Evolutionary conservation across 2,329 filamentous ascomycete species (phyloP), one percentile per base, ranked within the genome.

Genomic region (Domatiomyces globalis): DNA sequence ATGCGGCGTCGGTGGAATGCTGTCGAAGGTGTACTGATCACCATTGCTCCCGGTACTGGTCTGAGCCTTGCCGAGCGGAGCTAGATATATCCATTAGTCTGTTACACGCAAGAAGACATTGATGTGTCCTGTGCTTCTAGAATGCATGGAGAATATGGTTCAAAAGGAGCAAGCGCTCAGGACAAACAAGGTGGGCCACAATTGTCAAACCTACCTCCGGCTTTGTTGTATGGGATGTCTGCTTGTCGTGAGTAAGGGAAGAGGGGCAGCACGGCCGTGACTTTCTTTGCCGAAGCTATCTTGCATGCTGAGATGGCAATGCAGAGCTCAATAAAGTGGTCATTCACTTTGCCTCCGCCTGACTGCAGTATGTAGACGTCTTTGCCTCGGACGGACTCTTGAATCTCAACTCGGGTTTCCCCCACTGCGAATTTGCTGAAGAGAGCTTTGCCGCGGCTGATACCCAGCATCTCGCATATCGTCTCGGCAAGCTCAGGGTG

Each of bases 301-400:
- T 95, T 94, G 80, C 92, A 96, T 55, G 92, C 92, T n/a, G 87
- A 94, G 62, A 96, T 90, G 72, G 92, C 95, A 71, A 96, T 95
- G 68, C 94, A 85, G 48, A 96, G 81, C 66, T 98, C 92, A 73
- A 98, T 85, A 58, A 98, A 80, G 71, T 94, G 83, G 71, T 98
- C 92, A 67, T 98, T 98, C 71, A 95, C 87, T 63, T 85, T 85
- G 57, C 87, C 88, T 61, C 87, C 87, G 61, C 87, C 88, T 43
- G 87, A 92, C 70, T 96, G 90, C 63, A 98, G 87, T 66, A 96
- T 95, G 73, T 94, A 98, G 67, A 95, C 92, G 80, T 98, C 92
- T 69, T 98, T 98, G 61, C 87, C 92, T 62, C 92, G 85, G 49
- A 98, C 92, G 12, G 88, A 95, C 69, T 98, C 92, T 67, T 89